Percentiles rank a stretch among this genome's conserved stretches.
These are phyloP conservation scores for Pistacia vera DNA, from an alignment of 345 rosid genomes.

Conservation along the genomic window DNA sequence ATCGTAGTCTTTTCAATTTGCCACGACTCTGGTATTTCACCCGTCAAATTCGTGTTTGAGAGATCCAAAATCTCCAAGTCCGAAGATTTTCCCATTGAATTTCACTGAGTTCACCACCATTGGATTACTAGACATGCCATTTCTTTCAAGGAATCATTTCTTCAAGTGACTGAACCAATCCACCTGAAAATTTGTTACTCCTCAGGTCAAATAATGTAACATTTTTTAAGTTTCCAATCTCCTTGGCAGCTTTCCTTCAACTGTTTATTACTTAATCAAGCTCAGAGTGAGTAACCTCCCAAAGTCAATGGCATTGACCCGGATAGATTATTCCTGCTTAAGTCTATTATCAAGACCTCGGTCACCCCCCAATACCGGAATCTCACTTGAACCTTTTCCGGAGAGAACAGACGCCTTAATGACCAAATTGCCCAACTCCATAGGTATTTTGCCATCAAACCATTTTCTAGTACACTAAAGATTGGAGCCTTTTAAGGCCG, in stretches of 20 bases:
- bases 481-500: slow-evolving; percentile 28
- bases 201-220: slow-evolving; percentile 39
- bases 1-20: slow-evolving; percentile 28
- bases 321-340: slow-evolving; percentile 37
- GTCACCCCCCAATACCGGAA: slow-evolving; percentile 35
- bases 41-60: slow-evolving; percentile 26
- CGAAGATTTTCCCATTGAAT: slow-evolving; percentile 33
- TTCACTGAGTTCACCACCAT: slow-evolving; percentile 31
- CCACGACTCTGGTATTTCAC: slow-evolving; percentile 30
- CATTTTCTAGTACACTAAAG: slow-evolving; percentile 36
- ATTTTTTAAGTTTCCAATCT: slow-evolving; percentile 26
- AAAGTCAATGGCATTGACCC: slow-evolving; percentile 36
- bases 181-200: slow-evolving; percentile 38
- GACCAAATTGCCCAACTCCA: slow-evolving; percentile 27
- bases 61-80: slow-evolving; percentile 37
- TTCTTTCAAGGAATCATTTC: slow-evolving; percentile 40
- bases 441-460: slow-evolving; percentile 30
- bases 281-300: slow-evolving; percentile 32
- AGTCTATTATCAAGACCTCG: slow-evolving; percentile 36
- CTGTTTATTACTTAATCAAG: slow-evolving; percentile 38
- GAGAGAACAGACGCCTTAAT: slow-evolving; percentile 38
- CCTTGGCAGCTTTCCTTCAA: slow-evolving; percentile 31
- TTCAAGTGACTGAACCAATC: slow-evolving; percentile 21
- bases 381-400: slow-evolving; percentile 28
- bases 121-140: slow-evolving; percentile 35